A percentile compares a stretch with the other conserved stretches of the same genome.
phyloP scores from a whole-genome alignment of 352 stramenopile genomes.

The Pythium apleroticum region DNA sequence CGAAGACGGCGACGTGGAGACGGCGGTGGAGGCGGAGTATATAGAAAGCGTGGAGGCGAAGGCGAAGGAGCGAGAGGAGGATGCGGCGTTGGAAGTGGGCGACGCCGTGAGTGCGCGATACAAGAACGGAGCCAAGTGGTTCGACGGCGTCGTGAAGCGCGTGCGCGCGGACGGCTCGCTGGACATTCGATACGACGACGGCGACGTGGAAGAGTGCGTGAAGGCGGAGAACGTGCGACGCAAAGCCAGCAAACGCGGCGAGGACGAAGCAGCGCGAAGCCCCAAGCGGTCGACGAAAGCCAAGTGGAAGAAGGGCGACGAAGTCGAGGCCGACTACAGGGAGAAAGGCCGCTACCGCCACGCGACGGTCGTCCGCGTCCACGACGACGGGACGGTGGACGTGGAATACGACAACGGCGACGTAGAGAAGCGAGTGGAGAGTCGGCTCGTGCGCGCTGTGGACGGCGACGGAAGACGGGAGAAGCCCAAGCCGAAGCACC shows the following conservation, averaged over 20 bases:
- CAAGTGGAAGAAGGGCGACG: constrained; percentile 36
- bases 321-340: constrained; percentile 47
- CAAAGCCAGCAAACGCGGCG: constrained; percentile 9
- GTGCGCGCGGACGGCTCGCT: constrained; percentile 54
- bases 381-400: constrained; percentile 58
- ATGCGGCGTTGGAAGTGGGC: constrained; percentile 16
- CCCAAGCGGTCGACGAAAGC: not conserved
- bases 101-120: constrained; percentile 32
- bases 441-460: not conserved
- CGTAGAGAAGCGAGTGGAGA: constrained; percentile 24
- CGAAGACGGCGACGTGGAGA: constrained; percentile 52
- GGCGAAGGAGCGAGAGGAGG: constrained; percentile 4
- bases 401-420: constrained; percentile 64
- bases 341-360: constrained; percentile 40
- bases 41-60: constrained; percentile 14
- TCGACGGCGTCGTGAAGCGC: constrained; percentile 55
- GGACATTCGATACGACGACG: constrained; percentile 54
- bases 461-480: not conserved
- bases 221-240: constrained; percentile 17
- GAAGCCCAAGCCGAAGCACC: not conserved
- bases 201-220: constrained; percentile 47
- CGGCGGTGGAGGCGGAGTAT: constrained; percentile 1
- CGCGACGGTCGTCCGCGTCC: constrained; percentile 45
- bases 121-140: constrained; percentile 41
- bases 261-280: constrained; percentile 8